Evolutionary conservation across 257 asterid genomes (phyloP), one percentile per base, ranked within the genome.

Genomic region (Solanum tarapatanum): DNA sequence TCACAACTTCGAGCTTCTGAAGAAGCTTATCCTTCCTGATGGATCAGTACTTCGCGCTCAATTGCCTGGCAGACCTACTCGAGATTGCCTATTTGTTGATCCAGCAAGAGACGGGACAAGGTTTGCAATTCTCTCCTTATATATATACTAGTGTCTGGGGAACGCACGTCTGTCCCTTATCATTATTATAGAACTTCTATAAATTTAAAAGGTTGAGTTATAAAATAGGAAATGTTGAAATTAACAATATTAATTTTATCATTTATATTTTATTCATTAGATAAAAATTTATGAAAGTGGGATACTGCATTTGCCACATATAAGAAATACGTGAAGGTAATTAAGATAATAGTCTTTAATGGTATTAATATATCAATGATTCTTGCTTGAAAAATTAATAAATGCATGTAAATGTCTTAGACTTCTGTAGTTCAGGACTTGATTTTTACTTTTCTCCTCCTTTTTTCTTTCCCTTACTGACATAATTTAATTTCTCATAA

Each of bases 101-200:
- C 98, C 99, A 39, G 98, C 99, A 28, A 93, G 99, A 94, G 99
- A 96, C 10, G 99, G 99, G 84, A 91, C 88, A 32, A 96, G 98
- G 98, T 95, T 36, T 30, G 89, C 51, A 1, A 7, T 87, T 58
- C 68, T 58, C 68, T 58, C 68, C 24, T 21, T 58, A 23, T 58
- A 58, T 21, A 55, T 55, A 58, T 58, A n/a, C 16, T 23, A n/a
- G 72, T 64, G 8, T n/a, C 13, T 60, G 28, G 13, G 28, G 24
- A 60, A 60, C 72, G 10, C 21, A 12, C 2, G 21, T 68, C 17
- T 68, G 21, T 6, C 36, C 75, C 36, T 68, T 26, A 68, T 68
- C 35, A 26, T 68, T 68, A 68, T 68, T 68, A 68, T 68, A 12
- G 36, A 26, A 68, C 74, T 68, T 26, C 10, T 26, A 68, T 68